phyloP scores from a whole-genome alignment of 768 basidiomycete genomes.

The Mycena vulgaris region DNA sequence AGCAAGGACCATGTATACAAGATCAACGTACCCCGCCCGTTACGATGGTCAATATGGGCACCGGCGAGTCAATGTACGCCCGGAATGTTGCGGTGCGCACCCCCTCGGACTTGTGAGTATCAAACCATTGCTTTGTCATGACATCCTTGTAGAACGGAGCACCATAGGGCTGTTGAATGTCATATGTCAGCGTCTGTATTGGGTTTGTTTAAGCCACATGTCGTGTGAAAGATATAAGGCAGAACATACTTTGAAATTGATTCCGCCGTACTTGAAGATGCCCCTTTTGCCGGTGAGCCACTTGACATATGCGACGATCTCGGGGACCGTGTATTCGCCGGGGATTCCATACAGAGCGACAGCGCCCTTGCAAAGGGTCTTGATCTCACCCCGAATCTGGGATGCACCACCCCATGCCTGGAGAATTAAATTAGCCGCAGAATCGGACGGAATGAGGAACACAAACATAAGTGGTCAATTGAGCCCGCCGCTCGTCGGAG shows the following conservation, averaged over 20 bases:
- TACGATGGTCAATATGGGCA: background rate
- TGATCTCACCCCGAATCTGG: background rate
- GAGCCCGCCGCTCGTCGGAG: background rate
- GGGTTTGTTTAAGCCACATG: too few species aligned
- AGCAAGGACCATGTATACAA: background rate
- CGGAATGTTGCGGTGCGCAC: background rate
- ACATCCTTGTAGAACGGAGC: background rate
- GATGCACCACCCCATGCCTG: constrained; percentile 1
- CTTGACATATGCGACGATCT: background rate
- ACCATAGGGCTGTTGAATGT: constrained; percentile 1
- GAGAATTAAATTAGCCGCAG: too few species aligned
- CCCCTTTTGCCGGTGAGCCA: background rate
- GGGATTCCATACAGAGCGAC: too few species aligned
- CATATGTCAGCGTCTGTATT: background rate
- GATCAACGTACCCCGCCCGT: background rate
- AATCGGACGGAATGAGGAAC: too few species aligned
- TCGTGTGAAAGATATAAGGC: too few species aligned
- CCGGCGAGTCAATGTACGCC: background rate
- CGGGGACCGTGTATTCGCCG: background rate
- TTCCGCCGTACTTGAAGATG: constrained; percentile 8
- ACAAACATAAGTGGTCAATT: constrained; percentile 5
- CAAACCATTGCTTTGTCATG: constrained; percentile 14
- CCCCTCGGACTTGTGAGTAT: background rate
- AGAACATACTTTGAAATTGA: background rate
- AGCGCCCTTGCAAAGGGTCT: background rate